phyloP scores from a whole-genome alignment of 2,329 filamentous ascomycete genomes.

The Cadophora malorum region DNA sequence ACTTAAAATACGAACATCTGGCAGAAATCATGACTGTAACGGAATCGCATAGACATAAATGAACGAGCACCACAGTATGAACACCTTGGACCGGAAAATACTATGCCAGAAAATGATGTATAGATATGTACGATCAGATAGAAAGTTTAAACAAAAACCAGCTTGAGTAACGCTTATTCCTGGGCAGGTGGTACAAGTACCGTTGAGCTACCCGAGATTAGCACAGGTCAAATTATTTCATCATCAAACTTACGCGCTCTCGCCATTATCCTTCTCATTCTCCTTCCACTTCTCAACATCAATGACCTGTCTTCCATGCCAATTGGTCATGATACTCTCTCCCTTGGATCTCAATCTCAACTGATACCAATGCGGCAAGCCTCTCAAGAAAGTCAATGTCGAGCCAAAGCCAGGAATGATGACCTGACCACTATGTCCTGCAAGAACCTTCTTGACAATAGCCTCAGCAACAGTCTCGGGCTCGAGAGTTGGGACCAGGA shows the following conservation, averaged over 20 bases:
- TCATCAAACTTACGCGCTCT: conserved; percentile 39
- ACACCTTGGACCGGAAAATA: no score
- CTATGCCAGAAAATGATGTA: no score
- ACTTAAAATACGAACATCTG: no score
- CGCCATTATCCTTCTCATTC: conserved; percentile 32
- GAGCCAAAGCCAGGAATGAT: conserved; percentile 56
- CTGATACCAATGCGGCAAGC: conserved; percentile 69
- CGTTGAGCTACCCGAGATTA: conserved; percentile 35
- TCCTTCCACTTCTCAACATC: conserved; percentile 42
- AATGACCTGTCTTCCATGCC: conserved; percentile 44
- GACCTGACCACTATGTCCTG: conserved; percentile 62
- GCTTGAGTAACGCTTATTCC: background rate
- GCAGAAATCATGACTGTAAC: no score
- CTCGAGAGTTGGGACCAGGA: conserved; percentile 60
- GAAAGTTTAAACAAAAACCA: no score
- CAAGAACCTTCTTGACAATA: conserved; percentile 65
- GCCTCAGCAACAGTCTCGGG: conserved; percentile 69
- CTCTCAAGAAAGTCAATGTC: conserved; percentile 53
- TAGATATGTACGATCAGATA: no score
- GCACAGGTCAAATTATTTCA: background rate
- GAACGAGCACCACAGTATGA: no score
- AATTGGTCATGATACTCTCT: conserved; percentile 40
- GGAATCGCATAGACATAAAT: no score
- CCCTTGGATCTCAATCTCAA: conserved; percentile 54
- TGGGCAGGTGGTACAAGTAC: conserved; percentile 33